These are phyloP conservation scores for Penicillium dipodomyicola DNA, from an alignment of 495 filamentous ascomycete species.

Conservation along the genomic window DNA sequence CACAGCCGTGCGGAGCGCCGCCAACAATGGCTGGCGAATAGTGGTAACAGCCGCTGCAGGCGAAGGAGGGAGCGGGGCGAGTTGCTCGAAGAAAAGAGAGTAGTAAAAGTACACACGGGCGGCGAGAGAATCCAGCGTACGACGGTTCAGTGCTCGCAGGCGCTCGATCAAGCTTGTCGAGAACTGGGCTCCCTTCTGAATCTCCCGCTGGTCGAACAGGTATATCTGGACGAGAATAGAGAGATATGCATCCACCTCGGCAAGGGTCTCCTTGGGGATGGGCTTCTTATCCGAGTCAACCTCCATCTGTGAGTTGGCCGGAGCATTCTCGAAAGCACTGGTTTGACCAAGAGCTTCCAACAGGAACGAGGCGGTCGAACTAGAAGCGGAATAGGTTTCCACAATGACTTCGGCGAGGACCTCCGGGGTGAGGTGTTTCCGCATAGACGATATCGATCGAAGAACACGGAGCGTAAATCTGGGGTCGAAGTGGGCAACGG, in stretches of 20 bases:
- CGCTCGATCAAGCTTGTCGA: conserved; percentile 76
- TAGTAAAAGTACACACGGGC: conserved; percentile 98
- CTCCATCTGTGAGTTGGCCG: conserved; percentile 66
- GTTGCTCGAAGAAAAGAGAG: conserved; percentile 87
- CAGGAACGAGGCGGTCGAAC: conserved; percentile 63
- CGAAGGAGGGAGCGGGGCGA: conserved; percentile 81
- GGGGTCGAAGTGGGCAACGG: conserved; percentile 88
- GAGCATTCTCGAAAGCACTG: conserved; percentile 56
- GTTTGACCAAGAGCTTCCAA: conserved; percentile 64
- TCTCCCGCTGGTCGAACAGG: conserved; percentile 78
- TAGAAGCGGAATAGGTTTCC: conserved; percentile 70
- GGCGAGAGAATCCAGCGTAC: conserved; percentile 88
- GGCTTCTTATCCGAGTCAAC: conserved; percentile 61
- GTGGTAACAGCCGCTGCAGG: conserved; percentile 76
- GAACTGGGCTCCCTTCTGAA: conserved; percentile 76
- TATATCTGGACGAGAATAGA: conserved; percentile 86
- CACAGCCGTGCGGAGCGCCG: conserved; percentile 87
- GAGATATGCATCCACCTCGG: conserved; percentile 90
- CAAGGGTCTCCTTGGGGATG: conserved; percentile 67
- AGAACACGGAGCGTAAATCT: conserved; percentile 92
- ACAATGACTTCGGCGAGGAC: conserved; percentile 77
- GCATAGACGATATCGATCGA: conserved; percentile 90
- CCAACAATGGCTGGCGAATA: conserved; percentile 81
- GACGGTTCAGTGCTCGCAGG: conserved; percentile 84
- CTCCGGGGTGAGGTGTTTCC: conserved; percentile 81